A percentile compares a stretch with the other conserved stretches of the same genome.
phyloP scores from a whole-genome alignment of 164 flowering plant genomes.

The Tinospora cordifolia region DNA sequence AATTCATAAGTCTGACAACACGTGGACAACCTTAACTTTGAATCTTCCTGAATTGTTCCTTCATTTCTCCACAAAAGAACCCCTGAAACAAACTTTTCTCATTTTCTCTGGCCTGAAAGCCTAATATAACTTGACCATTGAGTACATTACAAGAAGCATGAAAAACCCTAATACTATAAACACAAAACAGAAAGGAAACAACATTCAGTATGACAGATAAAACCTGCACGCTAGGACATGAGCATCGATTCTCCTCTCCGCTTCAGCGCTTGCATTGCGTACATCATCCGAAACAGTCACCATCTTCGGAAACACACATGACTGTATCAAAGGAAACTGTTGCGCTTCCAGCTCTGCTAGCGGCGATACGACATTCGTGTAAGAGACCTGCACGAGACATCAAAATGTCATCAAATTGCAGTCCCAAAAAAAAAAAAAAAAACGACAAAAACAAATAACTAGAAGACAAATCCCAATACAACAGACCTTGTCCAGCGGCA shows the following conservation, averaged over 20 bases:
- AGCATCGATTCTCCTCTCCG: conserved; percentile 70
- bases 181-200: not conserved
- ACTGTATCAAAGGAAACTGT: conserved; percentile 76
- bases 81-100: too few relatives aligned
- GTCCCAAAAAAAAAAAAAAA: not conserved
- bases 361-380: conserved; percentile 56
- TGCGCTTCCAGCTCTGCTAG: conserved; percentile 74
- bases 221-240: conserved; percentile 72
- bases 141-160: too few relatives aligned
- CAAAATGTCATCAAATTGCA: not conserved
- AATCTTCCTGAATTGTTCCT: too few relatives aligned
- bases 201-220: not conserved
- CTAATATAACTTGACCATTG: too few relatives aligned
- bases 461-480: not conserved
- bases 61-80: too few relatives aligned
- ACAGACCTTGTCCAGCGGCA: conserved; percentile 73
- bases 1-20: too few relatives aligned
- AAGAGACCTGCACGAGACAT: conserved; percentile 49
- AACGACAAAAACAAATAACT: not conserved
- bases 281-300: conserved; percentile 62
- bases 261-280: conserved; percentile 84
- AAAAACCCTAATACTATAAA: not conserved
- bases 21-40: too few relatives aligned
- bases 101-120: too few relatives aligned
- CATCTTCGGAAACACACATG: conserved; percentile 76